These are phyloP conservation scores for Colletotrichum kahawae DNA, from an alignment of 2,329 filamentous ascomycete species.

Conservation along the genomic window DNA sequence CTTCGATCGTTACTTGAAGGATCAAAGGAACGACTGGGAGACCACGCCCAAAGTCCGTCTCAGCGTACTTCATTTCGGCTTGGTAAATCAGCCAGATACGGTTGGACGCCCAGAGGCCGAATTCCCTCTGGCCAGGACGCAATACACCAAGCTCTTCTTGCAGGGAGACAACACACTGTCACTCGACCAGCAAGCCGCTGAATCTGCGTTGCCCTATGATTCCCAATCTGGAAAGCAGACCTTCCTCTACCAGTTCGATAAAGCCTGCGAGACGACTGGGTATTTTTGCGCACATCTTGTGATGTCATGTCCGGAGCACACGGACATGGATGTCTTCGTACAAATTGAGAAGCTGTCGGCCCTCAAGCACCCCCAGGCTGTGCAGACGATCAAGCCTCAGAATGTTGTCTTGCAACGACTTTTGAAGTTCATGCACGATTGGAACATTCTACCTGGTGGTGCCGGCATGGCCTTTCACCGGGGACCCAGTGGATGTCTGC, in stretches of 20 bases:
- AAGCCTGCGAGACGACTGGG: not conserved
- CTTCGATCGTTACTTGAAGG: not conserved
- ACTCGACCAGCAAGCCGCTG: accelerated
- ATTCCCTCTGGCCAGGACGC: not conserved
- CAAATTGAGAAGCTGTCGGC: not conserved
- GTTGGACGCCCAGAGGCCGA: not conserved
- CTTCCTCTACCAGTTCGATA: not conserved
- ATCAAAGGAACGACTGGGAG: not conserved
- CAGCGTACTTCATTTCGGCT: not conserved
- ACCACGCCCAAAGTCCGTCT: not conserved
- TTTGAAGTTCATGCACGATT: not conserved
- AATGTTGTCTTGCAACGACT: not conserved
- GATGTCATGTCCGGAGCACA: not conserved
- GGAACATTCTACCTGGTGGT: not conserved
- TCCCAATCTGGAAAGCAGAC: not conserved
- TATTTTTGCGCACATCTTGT: not conserved
- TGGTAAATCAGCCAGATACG: not conserved
- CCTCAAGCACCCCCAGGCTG: not conserved
- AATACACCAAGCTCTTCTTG: not conserved
- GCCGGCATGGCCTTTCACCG: not conserved
- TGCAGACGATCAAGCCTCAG: not conserved
- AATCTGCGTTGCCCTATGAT: not conserved
- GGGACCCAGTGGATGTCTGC: not conserved
- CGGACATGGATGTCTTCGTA: not conserved
- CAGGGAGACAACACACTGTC: not conserved